Base-by-base conservation (phyloP, 257 asterid species). In the Vinca minor region DNA sequence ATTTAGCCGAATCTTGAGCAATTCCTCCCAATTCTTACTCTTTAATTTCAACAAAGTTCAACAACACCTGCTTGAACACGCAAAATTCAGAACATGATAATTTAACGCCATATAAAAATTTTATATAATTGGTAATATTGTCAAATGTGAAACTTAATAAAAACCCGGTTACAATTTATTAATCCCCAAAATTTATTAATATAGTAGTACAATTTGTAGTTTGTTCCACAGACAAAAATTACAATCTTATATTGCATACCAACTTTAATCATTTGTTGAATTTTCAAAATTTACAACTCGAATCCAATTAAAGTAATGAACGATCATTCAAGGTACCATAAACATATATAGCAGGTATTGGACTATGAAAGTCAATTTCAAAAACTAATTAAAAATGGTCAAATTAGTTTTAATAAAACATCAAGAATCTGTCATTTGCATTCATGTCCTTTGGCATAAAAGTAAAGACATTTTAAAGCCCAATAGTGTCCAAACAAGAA, bases 11-110 rank as follows among this genome's bases (percentile, higher is more conserved):
- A 59, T 69, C 45, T 15, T 42, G 58, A 52, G 13, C 35, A 6
- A 59, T 10, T 7, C 74, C 52, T 2, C 31, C 28, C 6, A 67
- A 36, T 39, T 71, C 78, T 59, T 52, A 46, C 26, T 77, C 80
- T 72, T 72, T 74, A 0, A 82, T 70, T 72, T 86, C 90, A 42
- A 48, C 81, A 64, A 82, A 76, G 13, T 70, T 76, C 63, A 85
- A 25, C n/a, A 67, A 34, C 66, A 85, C 88, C 96, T 88, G 74
- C 4, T 53, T 14, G 29, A 6, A 12, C 0, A 25, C 2, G 3
- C 25, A 28, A 54, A 54, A 26, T 54, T 31, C 5, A 54, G n/a
- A 31, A 18, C n/a, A n/a, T n/a, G n/a, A n/a, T n/a, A n/a, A n/a
- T n/a, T n/a, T n/a, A n/a, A n/a, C n/a, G n/a, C n/a, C n/a, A n/a